Conservation (phyloP, 1,284 basidiomycete genomes). For the Cryptococcus amylolentus region DNA sequence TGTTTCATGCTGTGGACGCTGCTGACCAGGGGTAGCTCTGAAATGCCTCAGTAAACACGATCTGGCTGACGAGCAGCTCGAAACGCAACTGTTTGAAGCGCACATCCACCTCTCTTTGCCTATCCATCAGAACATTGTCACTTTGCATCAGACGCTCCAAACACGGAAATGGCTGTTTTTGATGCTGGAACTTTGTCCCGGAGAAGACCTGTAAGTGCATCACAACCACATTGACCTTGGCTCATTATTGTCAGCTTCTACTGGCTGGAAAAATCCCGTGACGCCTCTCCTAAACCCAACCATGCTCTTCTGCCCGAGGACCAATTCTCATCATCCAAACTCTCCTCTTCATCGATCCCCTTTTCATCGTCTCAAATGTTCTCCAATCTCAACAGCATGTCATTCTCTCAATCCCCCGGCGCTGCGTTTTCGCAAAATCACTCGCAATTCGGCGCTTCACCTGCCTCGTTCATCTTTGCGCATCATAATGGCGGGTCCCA, state of each 20-base stretch:
- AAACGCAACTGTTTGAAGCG: constrained; percentile 86
- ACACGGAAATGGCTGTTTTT: constrained; percentile 75
- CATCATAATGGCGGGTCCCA: constrained; percentile 38
- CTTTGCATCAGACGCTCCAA: constrained; percentile 83
- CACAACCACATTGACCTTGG: background rate
- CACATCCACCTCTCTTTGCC: constrained; percentile 92
- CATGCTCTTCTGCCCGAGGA: constrained; percentile 52
- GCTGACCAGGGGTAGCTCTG: constrained; percentile 57
- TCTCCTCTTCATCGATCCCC: constrained; percentile 48
- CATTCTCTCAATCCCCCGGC: constrained; percentile 34
- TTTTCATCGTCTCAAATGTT: constrained; percentile 47
- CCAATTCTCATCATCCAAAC: constrained; percentile 45
- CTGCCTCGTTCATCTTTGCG: constrained; percentile 41
- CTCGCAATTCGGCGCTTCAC: constrained; percentile 24
- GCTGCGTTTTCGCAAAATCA: constrained; percentile 28
- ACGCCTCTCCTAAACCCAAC: constrained; percentile 64
- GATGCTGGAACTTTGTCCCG: constrained; percentile 87
- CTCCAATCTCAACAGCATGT: constrained; percentile 29
- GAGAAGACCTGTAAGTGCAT: constrained; percentile 65
- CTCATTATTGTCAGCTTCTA: constrained; percentile 61
- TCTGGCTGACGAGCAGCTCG: constrained; percentile 78
- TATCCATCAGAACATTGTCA: constrained; percentile 90
- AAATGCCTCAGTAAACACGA: constrained; percentile 94
- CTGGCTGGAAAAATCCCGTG: constrained; percentile 90
- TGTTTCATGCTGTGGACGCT: background rate